Percentiles rank a stretch among this genome's conserved stretches.
Conservation (phyloP, 495 filamentous ascomycete genomes). For the Margaritispora aquatica region DNA sequence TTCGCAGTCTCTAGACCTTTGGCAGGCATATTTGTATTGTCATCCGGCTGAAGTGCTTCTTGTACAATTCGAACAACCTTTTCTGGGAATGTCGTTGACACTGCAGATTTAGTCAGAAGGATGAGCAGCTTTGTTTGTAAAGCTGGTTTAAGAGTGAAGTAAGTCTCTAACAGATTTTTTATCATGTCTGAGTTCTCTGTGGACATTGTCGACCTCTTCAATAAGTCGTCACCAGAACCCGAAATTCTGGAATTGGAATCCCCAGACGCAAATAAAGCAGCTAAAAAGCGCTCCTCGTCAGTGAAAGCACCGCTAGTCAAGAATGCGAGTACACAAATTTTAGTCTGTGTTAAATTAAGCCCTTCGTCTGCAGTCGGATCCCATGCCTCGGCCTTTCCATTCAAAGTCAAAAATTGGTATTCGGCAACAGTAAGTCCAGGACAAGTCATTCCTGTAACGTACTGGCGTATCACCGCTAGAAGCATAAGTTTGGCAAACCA, state of each 20-base stretch:
- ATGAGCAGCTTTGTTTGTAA: slow-evolving; percentile 70
- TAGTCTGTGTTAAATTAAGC: slow-evolving; percentile 58
- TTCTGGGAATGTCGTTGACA: slow-evolving; percentile 53
- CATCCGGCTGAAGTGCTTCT: slow-evolving; percentile 44
- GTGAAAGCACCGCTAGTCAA: slow-evolving; percentile 79
- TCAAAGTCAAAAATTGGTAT: slow-evolving; percentile 65
- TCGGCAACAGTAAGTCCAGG: slow-evolving; percentile 68
- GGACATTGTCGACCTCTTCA: slow-evolving; percentile 67
- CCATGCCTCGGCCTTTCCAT: slow-evolving; percentile 64
- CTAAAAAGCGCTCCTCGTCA: slow-evolving; percentile 74
- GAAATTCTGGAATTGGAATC: slow-evolving; percentile 78
- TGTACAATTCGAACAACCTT: slow-evolving; percentile 65
- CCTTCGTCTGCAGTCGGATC: slow-evolving; percentile 50
- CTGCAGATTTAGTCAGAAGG: slow-evolving; percentile 70
- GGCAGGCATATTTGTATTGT: slow-evolving; percentile 38
- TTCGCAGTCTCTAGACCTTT: slow-evolving; percentile 65
- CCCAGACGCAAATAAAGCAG: slow-evolving; percentile 73
- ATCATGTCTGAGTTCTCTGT: slow-evolving; percentile 66
- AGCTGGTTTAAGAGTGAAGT: slow-evolving; percentile 61
- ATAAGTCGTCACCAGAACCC: slow-evolving; percentile 71
- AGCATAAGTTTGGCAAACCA: slow-evolving; percentile 81
- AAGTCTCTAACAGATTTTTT: slow-evolving; percentile 58
- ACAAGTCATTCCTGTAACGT: slow-evolving; percentile 31
- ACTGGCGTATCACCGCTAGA: slow-evolving; percentile 41
- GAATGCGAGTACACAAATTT: slow-evolving; percentile 61